Conservation (phyloP, 2,329 filamentous ascomycete species). For the Graphilbum ipis-grandicollis region DNA sequence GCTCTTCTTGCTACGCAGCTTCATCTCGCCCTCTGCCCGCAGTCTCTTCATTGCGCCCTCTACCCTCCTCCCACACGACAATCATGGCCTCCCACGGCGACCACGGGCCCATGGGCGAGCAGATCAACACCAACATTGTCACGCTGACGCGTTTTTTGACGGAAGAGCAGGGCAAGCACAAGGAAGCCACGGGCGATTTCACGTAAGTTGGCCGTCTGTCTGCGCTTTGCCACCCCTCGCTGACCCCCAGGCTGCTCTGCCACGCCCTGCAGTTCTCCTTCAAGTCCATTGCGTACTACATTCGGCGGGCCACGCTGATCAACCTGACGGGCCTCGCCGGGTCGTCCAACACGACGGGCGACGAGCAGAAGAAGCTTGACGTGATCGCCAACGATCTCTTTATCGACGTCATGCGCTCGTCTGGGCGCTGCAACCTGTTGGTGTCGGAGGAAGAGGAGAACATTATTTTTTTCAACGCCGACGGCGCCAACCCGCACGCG, state of each 20-base stretch:
- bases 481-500: constrained; percentile 26
- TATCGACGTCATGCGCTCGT: constrained; percentile 85
- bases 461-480: constrained; percentile 62
- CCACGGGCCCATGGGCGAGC: constrained; percentile 42
- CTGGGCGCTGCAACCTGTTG: constrained; percentile 73
- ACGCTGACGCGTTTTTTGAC: constrained; percentile 91
- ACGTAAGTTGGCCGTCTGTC: constrained; percentile 45
- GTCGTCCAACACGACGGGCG: constrained; percentile 85
- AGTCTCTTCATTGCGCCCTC: too few relatives aligned
- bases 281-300: constrained; percentile 99
- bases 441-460: constrained; percentile 98
- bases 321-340: constrained; percentile 91
- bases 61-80: constrained; percentile 1
- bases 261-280: constrained; percentile 98
- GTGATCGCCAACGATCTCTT: constrained; percentile 98
- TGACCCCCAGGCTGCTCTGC: constrained; percentile 59
- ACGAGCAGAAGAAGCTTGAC: constrained; percentile 99
- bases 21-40: too few relatives aligned
- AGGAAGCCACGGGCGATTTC: constrained; percentile 94
- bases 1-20: too few relatives aligned
- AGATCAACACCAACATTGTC: constrained; percentile 90
- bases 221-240: not conserved
- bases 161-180: constrained; percentile 85
- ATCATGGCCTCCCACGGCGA: constrained; percentile 17
- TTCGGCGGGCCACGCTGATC: constrained; percentile 85